These are phyloP conservation scores for Lipomyces yamanashiensis DNA, from an alignment of 805 yeast species.

Conservation along the genomic window DNA sequence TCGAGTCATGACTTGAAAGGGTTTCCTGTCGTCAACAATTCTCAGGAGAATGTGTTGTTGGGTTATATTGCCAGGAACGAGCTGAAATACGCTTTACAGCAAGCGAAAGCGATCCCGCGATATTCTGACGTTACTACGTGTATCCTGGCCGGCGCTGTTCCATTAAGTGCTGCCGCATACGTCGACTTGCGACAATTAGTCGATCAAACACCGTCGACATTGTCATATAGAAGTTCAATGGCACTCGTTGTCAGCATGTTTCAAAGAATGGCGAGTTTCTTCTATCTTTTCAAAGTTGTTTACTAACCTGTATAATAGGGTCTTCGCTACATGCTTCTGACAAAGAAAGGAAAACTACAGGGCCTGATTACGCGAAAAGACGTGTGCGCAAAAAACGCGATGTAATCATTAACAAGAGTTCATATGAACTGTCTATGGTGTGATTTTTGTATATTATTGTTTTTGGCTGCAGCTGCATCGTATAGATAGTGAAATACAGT, in stretches of 20 bases:
- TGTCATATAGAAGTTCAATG: constrained; percentile 45
- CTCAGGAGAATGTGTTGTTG: constrained; percentile 44
- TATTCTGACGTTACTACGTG: constrained; percentile 21
- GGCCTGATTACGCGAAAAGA: constrained; percentile 50
- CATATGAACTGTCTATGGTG: no score
- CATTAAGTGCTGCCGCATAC: constrained; percentile 13
- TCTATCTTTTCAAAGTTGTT: neutral
- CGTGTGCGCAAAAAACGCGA: constrained; percentile 14
- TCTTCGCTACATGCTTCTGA: constrained; percentile 44
- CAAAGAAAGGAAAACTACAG: constrained; percentile 42
- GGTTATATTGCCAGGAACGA: constrained; percentile 54
- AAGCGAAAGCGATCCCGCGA: constrained; percentile 24
- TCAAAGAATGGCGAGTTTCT: constrained; percentile 42
- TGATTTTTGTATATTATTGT: neutral
- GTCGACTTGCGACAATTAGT: constrained; percentile 38
- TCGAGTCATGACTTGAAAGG: constrained; percentile 45
- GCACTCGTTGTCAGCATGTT: constrained; percentile 49
- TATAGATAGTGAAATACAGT: neutral
- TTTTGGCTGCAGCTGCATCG: neutral
- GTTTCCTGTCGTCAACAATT: constrained; percentile 52
- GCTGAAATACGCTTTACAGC: constrained; percentile 44
- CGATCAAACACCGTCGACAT: constrained; percentile 41
- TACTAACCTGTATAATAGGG: constrained; percentile 38
- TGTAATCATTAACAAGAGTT: neutral
- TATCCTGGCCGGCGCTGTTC: constrained; percentile 24